Conservation (phyloP, 176 grass and related monocot genomes). For the Zoysia japonica region DNA sequence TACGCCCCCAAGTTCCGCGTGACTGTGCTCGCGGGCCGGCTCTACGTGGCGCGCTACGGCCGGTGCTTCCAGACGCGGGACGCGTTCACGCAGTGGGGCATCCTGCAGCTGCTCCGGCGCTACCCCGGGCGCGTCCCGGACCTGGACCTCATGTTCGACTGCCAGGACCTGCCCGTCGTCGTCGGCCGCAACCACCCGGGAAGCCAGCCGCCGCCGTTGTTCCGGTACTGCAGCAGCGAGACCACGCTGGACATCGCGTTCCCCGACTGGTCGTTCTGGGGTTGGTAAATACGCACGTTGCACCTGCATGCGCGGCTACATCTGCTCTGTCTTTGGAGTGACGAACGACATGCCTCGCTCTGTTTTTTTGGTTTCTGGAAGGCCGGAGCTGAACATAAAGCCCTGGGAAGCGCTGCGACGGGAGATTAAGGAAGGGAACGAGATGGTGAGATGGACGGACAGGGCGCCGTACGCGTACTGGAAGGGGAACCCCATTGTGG, state of each 20-base stretch:
- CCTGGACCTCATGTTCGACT: conserved; percentile 69
- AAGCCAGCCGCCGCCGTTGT: conserved; percentile 37
- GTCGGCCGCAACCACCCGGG: background rate
- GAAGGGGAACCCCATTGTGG: conserved; percentile 73
- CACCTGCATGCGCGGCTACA: no score
- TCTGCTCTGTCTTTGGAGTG: background rate
- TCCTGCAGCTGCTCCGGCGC: conserved; percentile 68
- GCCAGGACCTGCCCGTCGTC: conserved; percentile 52
- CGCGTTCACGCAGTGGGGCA: conserved; percentile 57
- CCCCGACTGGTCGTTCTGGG: conserved; percentile 78
- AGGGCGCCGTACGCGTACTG: conserved; percentile 74
- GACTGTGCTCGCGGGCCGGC: conserved; percentile 36
- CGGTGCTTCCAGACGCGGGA: conserved; percentile 50
- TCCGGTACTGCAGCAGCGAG: conserved; percentile 59
- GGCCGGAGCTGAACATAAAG: conserved; percentile 86
- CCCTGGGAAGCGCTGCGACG: conserved; percentile 59
- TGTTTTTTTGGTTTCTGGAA: conserved; percentile 15
- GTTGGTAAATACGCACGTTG: conserved; percentile 46
- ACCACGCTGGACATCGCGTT: conserved; percentile 56
- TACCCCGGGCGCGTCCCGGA: conserved; percentile 55
- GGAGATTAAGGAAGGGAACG: conserved; percentile 48
- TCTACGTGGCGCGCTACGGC: conserved; percentile 46
- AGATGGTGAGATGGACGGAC: conserved; percentile 54
- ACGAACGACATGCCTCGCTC: background rate
- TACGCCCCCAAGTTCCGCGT: conserved; percentile 51